Base-by-base conservation (phyloP, 2,329 filamentous ascomycete species). In the Aspergillus piperis region DNA sequence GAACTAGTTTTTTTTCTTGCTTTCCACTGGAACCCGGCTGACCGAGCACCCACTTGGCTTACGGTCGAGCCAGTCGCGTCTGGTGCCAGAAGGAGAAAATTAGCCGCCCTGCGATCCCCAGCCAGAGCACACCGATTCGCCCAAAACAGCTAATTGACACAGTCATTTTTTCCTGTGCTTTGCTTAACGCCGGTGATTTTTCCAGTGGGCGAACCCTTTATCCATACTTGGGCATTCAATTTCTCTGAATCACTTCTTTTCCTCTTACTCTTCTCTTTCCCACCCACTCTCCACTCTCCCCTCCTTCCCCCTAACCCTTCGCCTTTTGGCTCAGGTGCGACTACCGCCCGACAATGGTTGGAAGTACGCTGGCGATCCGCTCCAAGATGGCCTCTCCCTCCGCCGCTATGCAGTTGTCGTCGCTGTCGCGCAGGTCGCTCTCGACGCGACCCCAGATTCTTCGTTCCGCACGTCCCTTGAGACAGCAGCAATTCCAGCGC, bases 401-500 rank as follows among this genome's bases (percentile, higher is more conserved):
- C 30, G 68, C 68, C 55, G 68, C 68, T 52, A 70, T 74, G 68
- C 71, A 72, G 66, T 64, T 75, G 63, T 71, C 73, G 57, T 70
- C 72, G 62, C 65, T 73, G 67, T 74, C 74, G 68, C 74, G 73
- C 69, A 71, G 73, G 63, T 71, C 74, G 61, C 68, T 76, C 58
- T 65, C 73, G 62, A 73, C 73, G 42, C 64, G 64, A 41, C 61
- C 68, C 39, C 66, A 71, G 54, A 57, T 59, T 36, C 62, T 72
- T 53, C 72, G 68, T n/a, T 63, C 64, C 55, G 59, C 68, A n/a
- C 66, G 68, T 60, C 65, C 71, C 32, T 53, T 74, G 60, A 67
- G 71, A 38, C 66, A 63, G 47, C 71, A 68, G 44, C 62, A 68
- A 21, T 61, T 71, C 44, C 71, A 73, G 61, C 77, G 76, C 60